Evolutionary conservation across 441 rosid genomes (phyloP), one percentile per base, ranked within the genome.

Genomic region (Breynia disticha): DNA sequence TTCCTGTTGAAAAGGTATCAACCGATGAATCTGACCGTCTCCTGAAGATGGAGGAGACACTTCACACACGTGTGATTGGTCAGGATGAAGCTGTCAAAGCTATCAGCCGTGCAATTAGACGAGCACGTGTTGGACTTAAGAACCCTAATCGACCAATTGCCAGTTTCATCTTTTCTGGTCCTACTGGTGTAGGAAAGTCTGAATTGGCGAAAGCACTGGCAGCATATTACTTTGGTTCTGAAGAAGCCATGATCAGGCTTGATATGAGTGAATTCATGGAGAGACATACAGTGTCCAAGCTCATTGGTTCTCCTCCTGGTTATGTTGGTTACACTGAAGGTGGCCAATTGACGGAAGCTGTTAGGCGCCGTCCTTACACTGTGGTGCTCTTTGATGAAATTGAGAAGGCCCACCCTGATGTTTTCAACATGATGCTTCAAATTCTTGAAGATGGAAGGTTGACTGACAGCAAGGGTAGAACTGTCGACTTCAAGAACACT

Each of bases 251-350:
- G 97, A 82, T 93, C 51, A 73, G 99, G 24, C 93, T 93, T 6
- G 99, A 93, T 59, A 89, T 93, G 99, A 93, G 99, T 66, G 99
- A 93, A 71, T 89, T 83, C 84, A 89, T 89, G 99, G 97, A 89
- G 55, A 69, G 97, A 47, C 99, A 93, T 72, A 87, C 96, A 0
- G 99, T 93, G 2, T 90, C 99, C 8, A 93, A 93, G 76, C 90
- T 93, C 50, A 89, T 93, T 15, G 99, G 99, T 59, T 87, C 99
- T 0, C 97, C 99, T 21, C 97, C 99, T 24, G 97, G 99, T 42
- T 93, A 93, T 68, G 99, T 93, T 52, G 99, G 99, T 50, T 89
- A 89, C 67, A 80, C 96, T 0, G 97, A 89, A 66, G 99, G 99
- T 54, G 99, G 99, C 47, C 97, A 89, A 79, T 67, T 89, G 57